Base-by-base conservation (phyloP, 345 rosid genomes). In the Ceriops zippeliana region DNA sequence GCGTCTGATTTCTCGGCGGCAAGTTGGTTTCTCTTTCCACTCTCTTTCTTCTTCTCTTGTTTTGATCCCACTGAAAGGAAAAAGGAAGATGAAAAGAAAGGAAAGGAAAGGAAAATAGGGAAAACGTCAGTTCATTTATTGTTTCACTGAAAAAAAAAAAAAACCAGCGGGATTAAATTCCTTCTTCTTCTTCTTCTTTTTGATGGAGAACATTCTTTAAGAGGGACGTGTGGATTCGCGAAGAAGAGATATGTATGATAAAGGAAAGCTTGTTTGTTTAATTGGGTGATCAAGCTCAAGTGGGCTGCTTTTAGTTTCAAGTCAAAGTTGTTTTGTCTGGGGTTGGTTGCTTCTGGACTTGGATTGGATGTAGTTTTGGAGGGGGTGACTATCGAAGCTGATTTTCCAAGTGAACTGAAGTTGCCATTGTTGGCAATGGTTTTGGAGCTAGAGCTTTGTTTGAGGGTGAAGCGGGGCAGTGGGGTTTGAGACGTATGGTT, bases 1-100 rank as follows among this genome's bases (percentile, higher is more conserved):
- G 81, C 80, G 81, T 86, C 91, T 86, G 90, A 80, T 84, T 85
- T 82, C 80, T 86, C 85, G 77, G 86, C 87, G 86, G 87, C 93
- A 85, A 86, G 75, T 85, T 83, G 85, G 87, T 80, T 81, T 70
- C 51, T 68, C 65, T 46, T 52, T 52, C 60, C 69, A 30, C 62
- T 73, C 49, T 11, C 19, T 61, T 49, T 42, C 22, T 54, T 70
- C 61, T 28, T 56, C 52, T 57, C 56, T 65, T 70, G 37, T 59
- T 76, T 76, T 74, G 78, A 71, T 82, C 75, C 83, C 66, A 34
- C 34, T 37, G 61, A n/a, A 68, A 17, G 46, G 19, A 57, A 42
- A 42, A 42, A 13, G 37, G 37, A 34, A 34, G 6, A 34, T 7
- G 37, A 34, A 34, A 34, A 34, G 37, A 7, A 34, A 34, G 35